phyloP scores from a whole-genome alignment of 192 early-diverging fungal species.

The Mortierella alpina region DNA sequence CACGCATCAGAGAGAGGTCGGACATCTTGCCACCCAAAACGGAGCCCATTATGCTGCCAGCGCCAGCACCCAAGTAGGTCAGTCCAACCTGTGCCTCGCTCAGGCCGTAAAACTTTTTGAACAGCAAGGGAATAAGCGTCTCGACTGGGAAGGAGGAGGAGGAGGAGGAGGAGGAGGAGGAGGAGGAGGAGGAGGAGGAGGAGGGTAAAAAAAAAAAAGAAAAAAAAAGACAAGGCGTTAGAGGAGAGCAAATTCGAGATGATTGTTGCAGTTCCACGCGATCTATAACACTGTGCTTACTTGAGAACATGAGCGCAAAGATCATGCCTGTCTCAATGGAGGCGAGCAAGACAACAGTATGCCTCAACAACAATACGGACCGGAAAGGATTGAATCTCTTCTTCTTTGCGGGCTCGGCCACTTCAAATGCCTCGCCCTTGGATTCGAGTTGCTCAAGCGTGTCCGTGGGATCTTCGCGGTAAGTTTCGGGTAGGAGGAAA shows the following conservation, averaged over 20 bases:
- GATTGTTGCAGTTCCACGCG: neutral
- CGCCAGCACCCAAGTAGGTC: slow-evolving; percentile 51
- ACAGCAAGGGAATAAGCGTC: slow-evolving; percentile 30
- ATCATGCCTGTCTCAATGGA: slow-evolving; percentile 53
- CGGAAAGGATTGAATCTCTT: slow-evolving; percentile 53
- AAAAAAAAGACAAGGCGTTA: neutral
- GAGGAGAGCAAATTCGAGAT: neutral
- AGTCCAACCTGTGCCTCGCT: slow-evolving; percentile 36
- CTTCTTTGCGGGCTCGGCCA: neutral
- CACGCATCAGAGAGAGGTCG: slow-evolving; percentile 45
- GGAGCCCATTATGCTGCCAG: slow-evolving; percentile 57
- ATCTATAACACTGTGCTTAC: slow-evolving; percentile 11
- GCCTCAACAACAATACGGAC: slow-evolving; percentile 47
- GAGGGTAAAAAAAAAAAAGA: neutral
- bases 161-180: neutral
- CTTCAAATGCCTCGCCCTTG: slow-evolving; percentile 2
- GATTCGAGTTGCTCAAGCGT: slow-evolving; percentile 2
- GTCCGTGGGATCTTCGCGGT: slow-evolving; percentile 44
- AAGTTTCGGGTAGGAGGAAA: slow-evolving; percentile 58
- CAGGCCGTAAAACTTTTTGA: slow-evolving; percentile 21
- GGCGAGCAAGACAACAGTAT: slow-evolving; percentile 52
- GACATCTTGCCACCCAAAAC: slow-evolving; percentile 54
- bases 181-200: neutral
- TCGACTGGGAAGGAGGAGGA: slow-evolving; percentile 19
- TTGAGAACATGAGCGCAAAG: slow-evolving; percentile 64